These are phyloP conservation scores for Cladosporium sphaerospermum DNA, from an alignment of 2,329 filamentous ascomycete genomes.

Conservation along the genomic window DNA sequence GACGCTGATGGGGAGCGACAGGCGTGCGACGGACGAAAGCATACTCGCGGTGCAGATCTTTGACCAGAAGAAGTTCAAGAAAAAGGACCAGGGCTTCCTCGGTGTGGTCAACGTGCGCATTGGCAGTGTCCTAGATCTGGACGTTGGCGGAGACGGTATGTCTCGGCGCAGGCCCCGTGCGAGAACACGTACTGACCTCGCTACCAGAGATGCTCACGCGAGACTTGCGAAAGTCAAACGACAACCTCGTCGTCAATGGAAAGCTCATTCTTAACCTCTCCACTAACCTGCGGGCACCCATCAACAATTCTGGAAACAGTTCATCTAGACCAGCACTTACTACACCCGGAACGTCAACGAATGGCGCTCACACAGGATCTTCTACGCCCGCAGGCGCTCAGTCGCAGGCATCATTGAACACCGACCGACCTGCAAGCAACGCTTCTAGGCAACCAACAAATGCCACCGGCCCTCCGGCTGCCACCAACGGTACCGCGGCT, in stretches of 20 bases:
- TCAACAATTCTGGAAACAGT: conserved; percentile 46
- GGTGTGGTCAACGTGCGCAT: conserved; percentile 96
- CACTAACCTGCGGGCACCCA: conserved; percentile 72
- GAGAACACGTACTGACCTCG: conserved; percentile 16
- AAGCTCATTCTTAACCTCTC: conserved; percentile 96
- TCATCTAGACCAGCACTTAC: conserved; percentile 36
- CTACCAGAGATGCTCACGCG: conserved; percentile 84
- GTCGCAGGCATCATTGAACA: conserved; percentile 28
- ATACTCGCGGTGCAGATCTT: conserved; percentile 98
- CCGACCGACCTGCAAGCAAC: conserved; percentile 23
- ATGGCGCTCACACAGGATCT: conserved; percentile 28
- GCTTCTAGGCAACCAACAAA: conserved; percentile 20
- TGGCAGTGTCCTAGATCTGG: conserved; percentile 87
- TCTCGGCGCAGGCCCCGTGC: conserved; percentile 16
- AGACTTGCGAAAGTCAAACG: conserved; percentile 95
- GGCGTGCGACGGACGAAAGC: conserved; percentile 86
- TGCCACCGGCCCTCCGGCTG: conserved; percentile 18
- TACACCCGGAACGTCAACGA: conserved; percentile 32
- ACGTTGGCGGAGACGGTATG: conserved; percentile 84
- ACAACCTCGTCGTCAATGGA: conserved; percentile 95
- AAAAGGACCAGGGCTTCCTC: conserved; percentile 98
- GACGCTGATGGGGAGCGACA: conserved; percentile 35
- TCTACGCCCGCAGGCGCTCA: conserved; percentile 38
- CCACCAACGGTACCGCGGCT: conserved; percentile 22
- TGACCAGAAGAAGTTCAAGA: conserved; percentile 99